These are phyloP conservation scores for Phytomonas francai DNA, from an alignment of 208 protist species.

Conservation along the genomic window DNA sequence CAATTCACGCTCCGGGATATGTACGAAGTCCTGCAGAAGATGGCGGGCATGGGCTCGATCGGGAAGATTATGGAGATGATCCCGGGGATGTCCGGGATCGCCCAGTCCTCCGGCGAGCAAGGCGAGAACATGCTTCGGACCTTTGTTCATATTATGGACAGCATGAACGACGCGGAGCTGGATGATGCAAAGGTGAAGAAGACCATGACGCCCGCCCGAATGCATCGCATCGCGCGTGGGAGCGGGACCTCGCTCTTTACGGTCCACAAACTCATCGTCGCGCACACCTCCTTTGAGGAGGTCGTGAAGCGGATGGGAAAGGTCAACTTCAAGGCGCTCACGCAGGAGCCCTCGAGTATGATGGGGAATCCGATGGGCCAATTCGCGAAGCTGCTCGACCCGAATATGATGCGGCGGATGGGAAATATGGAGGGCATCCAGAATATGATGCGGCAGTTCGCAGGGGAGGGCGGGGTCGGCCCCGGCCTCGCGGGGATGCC, in stretches of 20 bases:
- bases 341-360: conserved; percentile 59
- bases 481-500: conserved; percentile 27
- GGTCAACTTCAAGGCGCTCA: conserved; percentile 87
- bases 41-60: conserved; percentile 93
- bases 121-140: conserved; percentile 72
- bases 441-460: conserved; percentile 84
- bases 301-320: conserved; percentile 89
- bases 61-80: conserved; percentile 92
- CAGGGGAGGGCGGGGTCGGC: conserved; percentile 27
- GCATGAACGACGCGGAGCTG: conserved; percentile 92
- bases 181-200: conserved; percentile 89
- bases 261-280: conserved; percentile 75
- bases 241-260: conserved; percentile 67
- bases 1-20: conserved; percentile 95
- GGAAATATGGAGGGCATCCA: conserved; percentile 79
- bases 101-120: conserved; percentile 46
- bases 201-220: conserved; percentile 79
- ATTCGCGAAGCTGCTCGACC: conserved; percentile 83
- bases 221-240: conserved; percentile 80
- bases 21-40: conserved; percentile 95
- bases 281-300: conserved; percentile 83
- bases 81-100: conserved; percentile 80
- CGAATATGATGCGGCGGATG: conserved; percentile 77
- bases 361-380: conserved; percentile 51
- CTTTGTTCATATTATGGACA: conserved; percentile 96